phyloP scores from a whole-genome alignment of 2,329 filamentous ascomycete species.

The Neoarthrinium moseri region DNA sequence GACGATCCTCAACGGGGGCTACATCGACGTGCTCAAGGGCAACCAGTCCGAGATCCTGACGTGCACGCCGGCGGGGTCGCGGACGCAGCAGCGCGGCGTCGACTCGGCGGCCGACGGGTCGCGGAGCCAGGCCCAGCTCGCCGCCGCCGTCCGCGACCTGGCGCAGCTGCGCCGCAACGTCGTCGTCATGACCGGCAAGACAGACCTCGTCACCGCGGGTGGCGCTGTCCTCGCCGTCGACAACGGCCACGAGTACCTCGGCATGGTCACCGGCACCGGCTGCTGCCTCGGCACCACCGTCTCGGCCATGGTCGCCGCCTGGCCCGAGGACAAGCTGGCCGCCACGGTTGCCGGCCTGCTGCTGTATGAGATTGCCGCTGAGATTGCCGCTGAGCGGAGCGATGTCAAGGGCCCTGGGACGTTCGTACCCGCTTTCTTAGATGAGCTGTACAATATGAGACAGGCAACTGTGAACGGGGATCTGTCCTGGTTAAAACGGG shows the following conservation, averaged over 20 bases:
- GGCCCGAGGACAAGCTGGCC: constrained; percentile 62
- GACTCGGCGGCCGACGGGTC: constrained; percentile 65
- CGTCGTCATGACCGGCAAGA: constrained; percentile 78
- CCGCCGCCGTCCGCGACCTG: constrained; percentile 61
- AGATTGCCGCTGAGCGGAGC: constrained; percentile 61
- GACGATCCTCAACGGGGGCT: constrained; percentile 68
- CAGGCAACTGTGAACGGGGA: constrained; percentile 47
- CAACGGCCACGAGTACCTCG: constrained; percentile 75
- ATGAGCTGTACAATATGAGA: constrained; percentile 59
- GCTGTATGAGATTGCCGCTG: constrained; percentile 74
- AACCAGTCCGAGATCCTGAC: constrained; percentile 94
- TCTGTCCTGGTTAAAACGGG: constrained; percentile 49
- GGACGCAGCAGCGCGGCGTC: constrained; percentile 73
- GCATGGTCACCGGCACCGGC: constrained; percentile 74
- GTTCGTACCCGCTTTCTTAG: constrained; percentile 83
- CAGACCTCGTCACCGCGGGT: constrained; percentile 79
- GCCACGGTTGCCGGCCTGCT: constrained; percentile 72
- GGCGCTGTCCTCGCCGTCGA: constrained; percentile 61
- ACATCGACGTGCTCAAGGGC: constrained; percentile 88
- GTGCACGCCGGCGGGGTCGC: constrained; percentile 35
- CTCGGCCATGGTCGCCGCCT: constrained; percentile 70
- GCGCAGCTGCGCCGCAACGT: constrained; percentile 69
- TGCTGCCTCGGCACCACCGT: constrained; percentile 83
- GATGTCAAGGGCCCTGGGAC: constrained; percentile 78
- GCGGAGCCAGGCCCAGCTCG: constrained; percentile 49